A percentile compares a stretch with the other conserved stretches of the same genome.
phyloP scores from a whole-genome alignment of 2,329 filamentous ascomycete genomes.

The Fusarium sp. region DNA sequence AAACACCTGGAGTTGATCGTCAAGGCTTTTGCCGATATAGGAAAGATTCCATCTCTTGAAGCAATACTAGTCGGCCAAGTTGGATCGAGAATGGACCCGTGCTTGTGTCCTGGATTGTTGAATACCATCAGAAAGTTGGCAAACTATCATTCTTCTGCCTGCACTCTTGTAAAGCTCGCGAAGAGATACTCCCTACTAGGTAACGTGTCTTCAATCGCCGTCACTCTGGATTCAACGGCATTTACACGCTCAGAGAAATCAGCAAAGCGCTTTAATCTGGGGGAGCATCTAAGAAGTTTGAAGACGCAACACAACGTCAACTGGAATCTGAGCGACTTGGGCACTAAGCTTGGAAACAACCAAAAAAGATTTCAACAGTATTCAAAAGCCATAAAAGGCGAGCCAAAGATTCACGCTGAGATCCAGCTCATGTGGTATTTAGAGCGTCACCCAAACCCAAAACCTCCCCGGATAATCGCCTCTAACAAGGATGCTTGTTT shows the following conservation, averaged over 20 bases:
- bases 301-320: background rate
- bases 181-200: background rate
- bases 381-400: background rate
- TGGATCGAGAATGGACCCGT: slow-evolving; percentile 1
- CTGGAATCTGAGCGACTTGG: slow-evolving; percentile 2
- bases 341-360: background rate
- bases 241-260: background rate
- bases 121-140: slow-evolving; percentile 29
- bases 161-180: slow-evolving; percentile 12
- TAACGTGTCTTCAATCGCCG: background rate
- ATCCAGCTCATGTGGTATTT: slow-evolving; percentile 37
- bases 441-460: slow-evolving; percentile 1
- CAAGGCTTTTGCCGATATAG: slow-evolving; percentile 8
- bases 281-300: background rate
- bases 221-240: background rate
- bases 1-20: slow-evolving; percentile 13
- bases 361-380: background rate
- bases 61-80: slow-evolving; percentile 8
- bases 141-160: slow-evolving; percentile 23
- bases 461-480: slow-evolving; percentile 30
- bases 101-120: slow-evolving; percentile 3
- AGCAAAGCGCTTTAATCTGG: background rate
- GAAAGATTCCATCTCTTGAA: slow-evolving; percentile 2
- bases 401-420: slow-evolving; percentile 35
- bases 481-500: slow-evolving; percentile 36